Conservation (phyloP, 257 asterid species). For the Capsicum rhomboideum region DNA sequence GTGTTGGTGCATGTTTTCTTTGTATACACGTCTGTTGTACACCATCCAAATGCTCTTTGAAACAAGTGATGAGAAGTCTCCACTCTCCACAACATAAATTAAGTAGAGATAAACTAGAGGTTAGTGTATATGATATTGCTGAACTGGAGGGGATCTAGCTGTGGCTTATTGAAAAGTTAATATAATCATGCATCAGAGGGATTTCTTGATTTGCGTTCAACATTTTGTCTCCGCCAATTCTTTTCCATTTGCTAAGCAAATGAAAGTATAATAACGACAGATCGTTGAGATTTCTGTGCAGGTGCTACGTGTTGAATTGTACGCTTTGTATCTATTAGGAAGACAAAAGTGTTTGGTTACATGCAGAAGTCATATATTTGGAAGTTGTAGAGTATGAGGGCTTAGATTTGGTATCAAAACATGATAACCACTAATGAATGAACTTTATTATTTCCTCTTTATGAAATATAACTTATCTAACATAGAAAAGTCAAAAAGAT, state of each 20-base stretch:
- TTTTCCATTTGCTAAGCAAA: background rate
- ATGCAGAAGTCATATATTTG: background rate
- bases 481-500: background rate
- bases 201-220: no score
- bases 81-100: background rate
- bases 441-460: background rate
- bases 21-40: background rate
- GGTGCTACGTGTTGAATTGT: background rate
- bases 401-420: background rate
- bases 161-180: background rate
- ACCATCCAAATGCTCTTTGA: background rate
- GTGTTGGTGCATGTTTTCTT: background rate
- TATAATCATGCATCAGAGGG: no score
- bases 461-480: background rate
- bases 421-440: background rate
- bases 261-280: background rate
- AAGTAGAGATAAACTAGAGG: background rate
- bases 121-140: background rate
- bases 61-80: background rate
- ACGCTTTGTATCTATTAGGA: background rate
- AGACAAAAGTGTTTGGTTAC: background rate
- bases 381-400: background rate
- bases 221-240: background rate
- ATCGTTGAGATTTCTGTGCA: background rate
- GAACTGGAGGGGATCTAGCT: background rate